These are phyloP conservation scores for Ceriops zippeliana DNA, from an alignment of 345 rosid species.

Conservation along the genomic window DNA sequence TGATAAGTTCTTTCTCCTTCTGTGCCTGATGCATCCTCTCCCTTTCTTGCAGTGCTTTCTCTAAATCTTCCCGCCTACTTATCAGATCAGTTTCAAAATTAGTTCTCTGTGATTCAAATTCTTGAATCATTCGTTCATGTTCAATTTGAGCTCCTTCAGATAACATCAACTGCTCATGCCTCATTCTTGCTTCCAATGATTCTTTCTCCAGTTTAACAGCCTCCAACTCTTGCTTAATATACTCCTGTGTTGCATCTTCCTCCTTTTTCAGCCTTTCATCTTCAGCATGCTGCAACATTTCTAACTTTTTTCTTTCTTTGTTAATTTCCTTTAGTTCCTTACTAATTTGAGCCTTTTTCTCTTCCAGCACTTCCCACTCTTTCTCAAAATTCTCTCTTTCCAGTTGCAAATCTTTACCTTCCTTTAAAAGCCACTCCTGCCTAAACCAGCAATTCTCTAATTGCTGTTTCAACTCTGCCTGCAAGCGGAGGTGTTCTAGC, in stretches of 20 bases:
- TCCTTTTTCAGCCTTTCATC: slow-evolving; percentile 56
- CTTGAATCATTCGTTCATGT: slow-evolving; percentile 50
- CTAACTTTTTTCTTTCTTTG: slow-evolving; percentile 47
- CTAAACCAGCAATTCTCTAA: slow-evolving; percentile 48
- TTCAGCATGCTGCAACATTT: slow-evolving; percentile 37
- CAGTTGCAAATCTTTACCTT: slow-evolving; percentile 58
- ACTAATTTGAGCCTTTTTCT: slow-evolving; percentile 47
- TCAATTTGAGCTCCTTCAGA: slow-evolving; percentile 49
- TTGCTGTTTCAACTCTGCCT: slow-evolving; percentile 62
- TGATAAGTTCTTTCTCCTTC: slow-evolving; percentile 45
- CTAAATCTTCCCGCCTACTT: slow-evolving; percentile 49
- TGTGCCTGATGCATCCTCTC: slow-evolving; percentile 40
- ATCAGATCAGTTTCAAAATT: slow-evolving; percentile 42
- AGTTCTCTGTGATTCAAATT: slow-evolving; percentile 48
- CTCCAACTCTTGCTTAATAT: slow-evolving; percentile 49
- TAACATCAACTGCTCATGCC: slow-evolving; percentile 50
- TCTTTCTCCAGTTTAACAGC: slow-evolving; percentile 55
- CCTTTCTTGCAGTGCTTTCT: slow-evolving; percentile 43
- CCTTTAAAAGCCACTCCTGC: slow-evolving; percentile 59
- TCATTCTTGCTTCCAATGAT: slow-evolving; percentile 59
- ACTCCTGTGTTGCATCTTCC: slow-evolving; percentile 46
- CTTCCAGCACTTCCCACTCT: slow-evolving; percentile 76
- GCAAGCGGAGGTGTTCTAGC: slow-evolving; percentile 52
- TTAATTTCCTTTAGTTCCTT: slow-evolving; percentile 40
- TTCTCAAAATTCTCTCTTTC: slow-evolving; percentile 73